Percentiles rank a stretch among this genome's conserved stretches.
Conservation (phyloP, 306 rosid genomes). For the Prunus davidiana region DNA sequence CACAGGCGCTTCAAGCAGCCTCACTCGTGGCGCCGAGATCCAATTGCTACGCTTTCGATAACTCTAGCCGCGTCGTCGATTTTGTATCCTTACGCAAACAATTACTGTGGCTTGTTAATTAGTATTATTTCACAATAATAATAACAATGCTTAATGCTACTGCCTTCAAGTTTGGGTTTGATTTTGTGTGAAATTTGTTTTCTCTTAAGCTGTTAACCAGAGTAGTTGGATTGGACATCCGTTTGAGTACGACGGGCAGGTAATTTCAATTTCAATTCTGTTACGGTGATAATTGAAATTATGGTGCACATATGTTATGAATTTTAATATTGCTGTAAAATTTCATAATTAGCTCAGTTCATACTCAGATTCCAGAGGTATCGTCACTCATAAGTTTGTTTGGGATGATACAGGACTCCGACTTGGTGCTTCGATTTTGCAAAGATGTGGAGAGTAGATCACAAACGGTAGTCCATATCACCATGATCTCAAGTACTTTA, state of each 20-base stretch:
- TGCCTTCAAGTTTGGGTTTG: not conserved
- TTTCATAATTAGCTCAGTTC: not conserved
- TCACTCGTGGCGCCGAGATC: conserved; percentile 62
- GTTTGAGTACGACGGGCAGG: conserved; percentile 71
- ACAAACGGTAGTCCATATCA: conserved; percentile 58
- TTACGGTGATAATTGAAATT: not conserved
- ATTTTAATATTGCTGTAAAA: not conserved
- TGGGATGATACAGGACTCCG: conserved; percentile 57
- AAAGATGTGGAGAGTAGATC: conserved; percentile 93
- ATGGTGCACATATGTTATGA: not conserved
- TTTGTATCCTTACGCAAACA: conserved; percentile 64
- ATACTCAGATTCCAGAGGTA: not conserved
- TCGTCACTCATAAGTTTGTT: not conserved
- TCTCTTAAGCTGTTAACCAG: conserved; percentile 53
- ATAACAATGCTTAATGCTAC: not conserved
- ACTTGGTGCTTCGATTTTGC: conserved; percentile 77
- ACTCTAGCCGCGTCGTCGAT: conserved; percentile 84
- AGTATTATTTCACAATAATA: no score
- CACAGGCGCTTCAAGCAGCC: conserved; percentile 34
- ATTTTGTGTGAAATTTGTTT: conserved; percentile 12
- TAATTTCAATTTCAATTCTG: conserved; percentile 27
- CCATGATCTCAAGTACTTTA: conserved; percentile 30
- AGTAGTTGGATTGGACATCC: conserved; percentile 70
- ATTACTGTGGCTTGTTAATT: not conserved
- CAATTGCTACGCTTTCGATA: conserved; percentile 72